A percentile compares a stretch with the other conserved stretches of the same genome.
phyloP scores from a whole-genome alignment of 2,329 filamentous ascomycete species.

The Xylaria sp. region DNA sequence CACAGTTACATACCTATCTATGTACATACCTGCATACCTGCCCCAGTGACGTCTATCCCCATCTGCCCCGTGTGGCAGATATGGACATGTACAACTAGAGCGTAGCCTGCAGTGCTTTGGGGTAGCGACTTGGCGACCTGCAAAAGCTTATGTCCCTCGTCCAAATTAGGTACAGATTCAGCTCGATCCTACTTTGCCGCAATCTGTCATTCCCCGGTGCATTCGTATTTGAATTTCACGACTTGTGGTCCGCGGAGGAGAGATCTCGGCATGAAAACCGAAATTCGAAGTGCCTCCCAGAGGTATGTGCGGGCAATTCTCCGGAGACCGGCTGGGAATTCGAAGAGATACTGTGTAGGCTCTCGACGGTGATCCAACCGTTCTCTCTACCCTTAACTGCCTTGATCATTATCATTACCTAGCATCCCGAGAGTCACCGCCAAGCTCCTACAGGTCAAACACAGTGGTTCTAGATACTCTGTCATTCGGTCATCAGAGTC shows the following conservation, averaged over 20 bases:
- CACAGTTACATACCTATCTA: too few species aligned
- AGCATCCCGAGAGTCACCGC: neutral
- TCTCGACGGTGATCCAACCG: neutral
- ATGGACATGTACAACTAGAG: too few species aligned
- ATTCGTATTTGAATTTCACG: neutral
- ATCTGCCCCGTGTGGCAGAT: too few species aligned
- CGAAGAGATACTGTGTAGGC: neutral
- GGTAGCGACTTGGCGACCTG: too few species aligned
- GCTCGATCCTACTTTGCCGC: neutral
- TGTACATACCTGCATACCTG: too few species aligned
- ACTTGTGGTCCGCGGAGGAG: neutral
- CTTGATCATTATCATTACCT: too few species aligned
- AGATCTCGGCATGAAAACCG: neutral
- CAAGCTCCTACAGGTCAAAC: neutral
- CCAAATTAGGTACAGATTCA: neutral
- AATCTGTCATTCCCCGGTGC: neutral
- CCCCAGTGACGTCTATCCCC: too few species aligned
- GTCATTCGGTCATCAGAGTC: slow-evolving; percentile 2
- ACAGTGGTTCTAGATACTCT: neutral
- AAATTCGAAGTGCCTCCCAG: neutral
- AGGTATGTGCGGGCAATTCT: too few species aligned
- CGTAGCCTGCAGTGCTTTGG: too few species aligned
- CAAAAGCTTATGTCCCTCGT: neutral
- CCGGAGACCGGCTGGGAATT: neutral
- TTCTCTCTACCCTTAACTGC: neutral